Percentiles rank a stretch among this genome's conserved stretches.
These are phyloP conservation scores for Nicotiana noctiflora DNA, from an alignment of 257 asterid genomes.

Conservation along the genomic window DNA sequence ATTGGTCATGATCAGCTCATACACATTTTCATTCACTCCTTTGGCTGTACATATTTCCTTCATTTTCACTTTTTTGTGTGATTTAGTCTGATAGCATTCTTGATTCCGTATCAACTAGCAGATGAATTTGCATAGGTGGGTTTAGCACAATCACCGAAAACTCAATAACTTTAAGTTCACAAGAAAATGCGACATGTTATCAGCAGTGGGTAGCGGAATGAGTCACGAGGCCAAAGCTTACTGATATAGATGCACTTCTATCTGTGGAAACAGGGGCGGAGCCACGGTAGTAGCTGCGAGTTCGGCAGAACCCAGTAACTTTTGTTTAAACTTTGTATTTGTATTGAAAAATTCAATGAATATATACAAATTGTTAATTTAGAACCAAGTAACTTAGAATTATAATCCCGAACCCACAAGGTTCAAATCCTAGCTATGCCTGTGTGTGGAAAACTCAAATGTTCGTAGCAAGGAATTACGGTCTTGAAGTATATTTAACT, in stretches of 20 bases:
- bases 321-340: no score
- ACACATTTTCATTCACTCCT: neutral
- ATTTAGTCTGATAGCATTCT: neutral
- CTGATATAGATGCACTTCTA: neutral
- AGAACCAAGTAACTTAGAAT: no score
- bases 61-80: neutral
- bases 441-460: neutral
- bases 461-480: neutral
- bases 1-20: neutral
- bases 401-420: no score
- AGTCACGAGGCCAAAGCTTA: neutral
- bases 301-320: no score
- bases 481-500: neutral
- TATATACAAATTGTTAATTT: no score
- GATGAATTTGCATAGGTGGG: neutral
- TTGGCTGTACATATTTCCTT: neutral
- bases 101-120: neutral
- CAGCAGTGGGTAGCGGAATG: neutral
- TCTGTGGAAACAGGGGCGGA: conserved; percentile 1
- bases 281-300: no score
- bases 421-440: no score
- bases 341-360: no score
- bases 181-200: neutral
- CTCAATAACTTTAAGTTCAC: neutral
- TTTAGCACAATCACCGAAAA: neutral